These are phyloP conservation scores for Penicillium cataractarum DNA, from an alignment of 495 filamentous ascomycete genomes.

Conservation along the genomic window DNA sequence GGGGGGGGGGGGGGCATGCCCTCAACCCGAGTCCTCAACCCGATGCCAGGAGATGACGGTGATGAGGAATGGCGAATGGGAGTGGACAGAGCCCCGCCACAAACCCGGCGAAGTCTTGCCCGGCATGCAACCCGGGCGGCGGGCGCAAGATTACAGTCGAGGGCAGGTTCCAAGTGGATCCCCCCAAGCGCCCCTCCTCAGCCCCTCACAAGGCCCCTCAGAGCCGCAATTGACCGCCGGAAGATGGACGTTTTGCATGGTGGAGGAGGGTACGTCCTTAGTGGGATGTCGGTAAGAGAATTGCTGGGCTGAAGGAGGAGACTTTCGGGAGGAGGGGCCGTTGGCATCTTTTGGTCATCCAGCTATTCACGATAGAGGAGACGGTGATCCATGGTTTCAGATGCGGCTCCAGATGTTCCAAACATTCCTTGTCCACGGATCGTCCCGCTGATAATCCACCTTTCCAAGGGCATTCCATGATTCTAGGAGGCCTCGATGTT, in stretches of 20 bases:
- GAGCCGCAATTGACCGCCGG: constrained; percentile 15
- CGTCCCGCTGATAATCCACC: neutral
- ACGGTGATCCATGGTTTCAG: constrained; percentile 16
- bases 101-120: neutral
- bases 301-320: neutral
- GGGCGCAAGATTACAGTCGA: constrained; percentile 1
- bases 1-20: neutral
- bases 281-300: constrained; percentile 8
- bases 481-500: neutral
- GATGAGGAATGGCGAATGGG: neutral
- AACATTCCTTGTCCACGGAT: constrained; percentile 16
- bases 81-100: neutral
- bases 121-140: neutral
- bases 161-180: constrained; percentile 4
- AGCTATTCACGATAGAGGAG: constrained; percentile 4
- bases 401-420: constrained; percentile 16
- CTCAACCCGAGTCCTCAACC: neutral
- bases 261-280: neutral
- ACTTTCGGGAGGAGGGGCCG: neutral
- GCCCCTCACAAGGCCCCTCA: neutral
- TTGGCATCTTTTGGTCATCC: neutral
- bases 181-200: neutral
- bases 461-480: neutral
- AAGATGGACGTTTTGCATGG: neutral
- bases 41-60: neutral